Evolutionary conservation across 2,329 filamentous ascomycete genomes (phyloP), one percentile per base, ranked within the genome.

Genomic region (Bipolaris bicolor): DNA sequence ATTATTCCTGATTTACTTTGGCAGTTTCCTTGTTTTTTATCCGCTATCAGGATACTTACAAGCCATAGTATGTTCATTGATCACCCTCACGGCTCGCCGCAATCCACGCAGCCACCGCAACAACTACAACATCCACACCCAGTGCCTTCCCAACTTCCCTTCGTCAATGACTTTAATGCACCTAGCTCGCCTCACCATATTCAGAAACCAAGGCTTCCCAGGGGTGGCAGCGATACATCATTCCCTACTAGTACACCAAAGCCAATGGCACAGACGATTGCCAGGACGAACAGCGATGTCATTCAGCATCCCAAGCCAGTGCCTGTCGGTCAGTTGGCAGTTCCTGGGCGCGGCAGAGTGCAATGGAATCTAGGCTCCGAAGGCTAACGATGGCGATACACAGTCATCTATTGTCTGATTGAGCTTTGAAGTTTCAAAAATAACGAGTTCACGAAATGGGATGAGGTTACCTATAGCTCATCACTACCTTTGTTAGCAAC

Each of bases 301-400:
- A 68, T 74, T 24, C 57, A 66, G 39, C 60, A 65, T 24, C 71
- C 71, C 11, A 63, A 68, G 53, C 71, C 71, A 3, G 46, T 72
- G 49, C 59, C 63, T n/a, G 57, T 67, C 5, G 66, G 62, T 7
- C 58, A 58, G 37, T 61, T 67, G 24, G 59, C 49, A 3, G 61
- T 62, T 5, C 41, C 49, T 46, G 52, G 55, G n/a, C 57, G 61
- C 43, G 67, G 68, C 7, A 64, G 67, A n/a, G 68, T 75, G 50
- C 65, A 72, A 57, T 76, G 73, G 73, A 70, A 71, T 46, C 59
- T 76, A 53, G 72, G 73, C 9, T 73, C 70, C 20, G 73, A 76
- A 52, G 61, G 48, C 11, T 62, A 31, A 49, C 22, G 20, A 37
- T 24, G 9, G 26, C 31, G 16, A 26, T 16, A 11, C 31, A 20